Base-by-base conservation (phyloP, 2,329 filamentous ascomycete genomes). In the Fusarium siculi region DNA sequence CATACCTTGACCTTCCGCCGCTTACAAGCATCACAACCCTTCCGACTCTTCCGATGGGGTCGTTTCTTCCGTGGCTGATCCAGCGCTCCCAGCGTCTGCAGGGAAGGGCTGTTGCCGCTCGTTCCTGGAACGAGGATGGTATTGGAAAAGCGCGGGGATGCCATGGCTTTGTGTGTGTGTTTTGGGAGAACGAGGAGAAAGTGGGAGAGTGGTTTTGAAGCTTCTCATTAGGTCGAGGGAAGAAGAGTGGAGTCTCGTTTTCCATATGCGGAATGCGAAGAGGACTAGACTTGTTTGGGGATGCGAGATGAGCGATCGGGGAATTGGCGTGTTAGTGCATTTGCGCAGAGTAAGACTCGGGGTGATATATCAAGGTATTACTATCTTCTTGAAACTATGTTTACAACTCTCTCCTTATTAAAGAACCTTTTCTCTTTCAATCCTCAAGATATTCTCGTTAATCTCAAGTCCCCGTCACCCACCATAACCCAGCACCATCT, bases 31-130 rank as follows among this genome's bases (percentile, higher is more conserved):
- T 40, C 23, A 2, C 50, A 54, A 0, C 50, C 50, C 50, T 30
- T 54, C 19, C 50, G 50, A 54, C 50, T 54, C 23, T 54, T 54
- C 34, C 50, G 50, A 54, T 54, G 50, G 23, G 34, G 50, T 7
- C 50, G 50, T 4, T 54, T 54, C 34, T 54, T 54, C 19, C 50
- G 11, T 7, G 50, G 50, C 19, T 54, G 50, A 1, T 54, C 50
- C 7, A 40, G 2, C 7, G 23, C 5, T 2, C 50, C 50, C 2
- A 40, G 9, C 1, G 50, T 54, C 19, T 40, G 50, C 2, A 54
- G 0, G 0, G 23, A 40, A 2, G 50, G 34, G 2, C 5, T 14
- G 1, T n/a, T 19, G 10, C 50, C 50, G 3, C 15, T 40, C 34
- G 34, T 40, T 54, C 50, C 50, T 18, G 50, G 15, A 54, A 54